These are phyloP conservation scores for Celoporthe dispersa DNA, from an alignment of 2,329 filamentous ascomycete genomes.

Conservation along the genomic window DNA sequence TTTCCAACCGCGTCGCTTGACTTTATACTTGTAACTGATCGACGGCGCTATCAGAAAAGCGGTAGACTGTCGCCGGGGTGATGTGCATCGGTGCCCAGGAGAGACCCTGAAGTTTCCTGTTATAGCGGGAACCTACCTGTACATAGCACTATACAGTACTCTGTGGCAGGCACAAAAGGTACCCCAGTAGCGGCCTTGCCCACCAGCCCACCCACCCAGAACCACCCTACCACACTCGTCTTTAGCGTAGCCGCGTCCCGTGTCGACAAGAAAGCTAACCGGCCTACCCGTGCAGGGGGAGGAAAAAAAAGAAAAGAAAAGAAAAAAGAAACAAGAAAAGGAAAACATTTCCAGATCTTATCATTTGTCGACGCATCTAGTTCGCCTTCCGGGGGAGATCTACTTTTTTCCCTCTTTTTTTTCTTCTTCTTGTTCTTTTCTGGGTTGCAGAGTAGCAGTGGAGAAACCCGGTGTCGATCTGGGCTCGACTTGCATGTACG, in stretches of 20 bases:
- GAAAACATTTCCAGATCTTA: background rate
- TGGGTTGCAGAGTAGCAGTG: background rate
- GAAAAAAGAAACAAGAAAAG: background rate
- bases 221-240: background rate
- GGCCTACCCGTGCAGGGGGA: conserved; percentile 2
- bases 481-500: background rate
- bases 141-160: background rate
- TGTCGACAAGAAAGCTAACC: background rate
- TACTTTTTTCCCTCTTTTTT: background rate
- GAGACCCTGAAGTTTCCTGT: background rate
- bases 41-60: conserved; percentile 1
- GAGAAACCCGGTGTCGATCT: conserved; percentile 7
- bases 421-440: background rate
- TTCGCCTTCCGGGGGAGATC: background rate
- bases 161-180: background rate
- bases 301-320: background rate
- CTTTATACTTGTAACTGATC: background rate
- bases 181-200: background rate
- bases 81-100: background rate
- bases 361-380: background rate
- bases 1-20: background rate
- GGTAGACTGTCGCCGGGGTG: background rate
- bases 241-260: conserved; percentile 8
- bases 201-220: no score
- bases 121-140: background rate